Base-by-base conservation (phyloP, 495 filamentous ascomycete genomes). In the Podospora pseudocomata region DNA sequence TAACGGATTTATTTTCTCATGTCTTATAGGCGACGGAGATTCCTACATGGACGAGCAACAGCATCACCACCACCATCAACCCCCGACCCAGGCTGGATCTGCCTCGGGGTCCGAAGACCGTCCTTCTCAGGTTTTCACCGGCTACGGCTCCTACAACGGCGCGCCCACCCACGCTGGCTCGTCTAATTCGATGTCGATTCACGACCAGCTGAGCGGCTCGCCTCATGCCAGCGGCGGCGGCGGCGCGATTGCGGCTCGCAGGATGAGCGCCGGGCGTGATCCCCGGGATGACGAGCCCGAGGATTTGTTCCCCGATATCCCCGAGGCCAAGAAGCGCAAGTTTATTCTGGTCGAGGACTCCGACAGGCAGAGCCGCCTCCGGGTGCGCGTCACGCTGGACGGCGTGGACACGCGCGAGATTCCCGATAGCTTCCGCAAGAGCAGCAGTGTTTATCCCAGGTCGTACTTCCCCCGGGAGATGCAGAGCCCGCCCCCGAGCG, bases 331-430 rank as follows among this genome's bases (percentile, higher is more conserved):
- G 79, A 91, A 90, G 65, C 90, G 94, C 71, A 99, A 97, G 77
- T 98, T 98, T 76, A 96, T 99, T 71, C 86, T 97, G 3, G 93
- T 99, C 26, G 92, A 97, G 68, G 95, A 98, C 77, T 86, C 84
- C 18, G 90, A 91, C 63, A 89, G 92, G 60, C 87, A 88, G 55
- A 85, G 85, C 34, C 89, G 93, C 60, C 87, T 96, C 9, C 88
- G 95, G 5, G 93, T 97, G 53, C 89, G 92, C 66, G 92, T 97
- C 39, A 92, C 89, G 70, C 86, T 98, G 27, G 92, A 97, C 67
- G 86, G 87, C 19, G 92, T 97, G 64, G 89, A 97, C 68, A 94
- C 95, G 79, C 87, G 92, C 70, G 94, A 97, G 76, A 93, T 97
- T 68, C 94, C 93, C 0, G 95, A 98, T 78, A 94, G 91, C 18